These are phyloP conservation scores for Mycena filopes DNA, from an alignment of 768 basidiomycete genomes.

Conservation along the genomic window DNA sequence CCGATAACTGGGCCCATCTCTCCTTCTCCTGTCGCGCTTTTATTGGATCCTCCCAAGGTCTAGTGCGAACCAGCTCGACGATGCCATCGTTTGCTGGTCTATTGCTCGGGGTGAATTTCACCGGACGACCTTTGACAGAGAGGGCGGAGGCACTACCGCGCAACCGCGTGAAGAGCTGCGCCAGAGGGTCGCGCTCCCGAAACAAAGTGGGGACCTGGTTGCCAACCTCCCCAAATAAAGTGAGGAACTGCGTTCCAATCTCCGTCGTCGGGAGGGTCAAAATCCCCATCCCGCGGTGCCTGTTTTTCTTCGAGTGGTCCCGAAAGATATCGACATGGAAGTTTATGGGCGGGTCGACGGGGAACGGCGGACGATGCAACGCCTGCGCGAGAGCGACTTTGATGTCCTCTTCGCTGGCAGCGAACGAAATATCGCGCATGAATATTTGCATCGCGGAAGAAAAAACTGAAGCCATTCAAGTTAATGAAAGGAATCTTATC, in stretches of 20 bases:
- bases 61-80: slow-evolving; percentile 38
- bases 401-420: slow-evolving; percentile 44
- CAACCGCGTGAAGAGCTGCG: neutral
- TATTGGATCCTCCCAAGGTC: slow-evolving; percentile 44
- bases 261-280: slow-evolving; percentile 41
- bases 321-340: slow-evolving; percentile 47
- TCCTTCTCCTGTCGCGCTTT: slow-evolving; percentile 38
- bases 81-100: slow-evolving; percentile 36
- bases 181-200: slow-evolving; percentile 31
- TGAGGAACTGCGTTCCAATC: slow-evolving; percentile 39
- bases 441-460: slow-evolving; percentile 45
- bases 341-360: slow-evolving; percentile 39
- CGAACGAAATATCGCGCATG: slow-evolving; percentile 42
- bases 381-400: slow-evolving; percentile 44
- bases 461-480: neutral
- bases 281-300: slow-evolving; percentile 36
- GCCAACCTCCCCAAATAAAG: slow-evolving; percentile 36
- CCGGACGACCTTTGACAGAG: slow-evolving; percentile 36
- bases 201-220: slow-evolving; percentile 41
- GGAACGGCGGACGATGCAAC: slow-evolving; percentile 48
- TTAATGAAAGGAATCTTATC: neutral
- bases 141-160: slow-evolving; percentile 32
- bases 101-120: slow-evolving; percentile 37
- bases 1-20: slow-evolving; percentile 35
- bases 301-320: slow-evolving; percentile 19